Conservation (phyloP, 768 basidiomycete genomes). For the Mycena kentingensis region DNA sequence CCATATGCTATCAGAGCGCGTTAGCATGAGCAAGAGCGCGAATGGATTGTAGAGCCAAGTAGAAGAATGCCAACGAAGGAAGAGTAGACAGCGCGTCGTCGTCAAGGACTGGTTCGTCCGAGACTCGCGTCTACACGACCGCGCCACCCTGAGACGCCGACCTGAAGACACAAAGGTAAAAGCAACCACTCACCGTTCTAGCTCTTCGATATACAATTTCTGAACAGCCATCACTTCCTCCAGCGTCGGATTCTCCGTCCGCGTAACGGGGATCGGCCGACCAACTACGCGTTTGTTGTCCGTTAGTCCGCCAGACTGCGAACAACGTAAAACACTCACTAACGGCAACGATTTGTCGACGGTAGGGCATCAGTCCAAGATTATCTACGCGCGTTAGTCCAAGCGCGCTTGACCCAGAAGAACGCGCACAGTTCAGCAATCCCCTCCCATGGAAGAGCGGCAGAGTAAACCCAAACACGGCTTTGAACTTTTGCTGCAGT, state of each 20-base stretch:
- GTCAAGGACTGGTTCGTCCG: no score
- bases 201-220: constrained; percentile 85
- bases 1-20: constrained; percentile 75
- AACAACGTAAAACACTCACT: no score
- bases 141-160: no score
- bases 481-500: constrained; percentile 90
- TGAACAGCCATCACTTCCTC: constrained; percentile 83
- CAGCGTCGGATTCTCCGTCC: constrained; percentile 77
- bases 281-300: no score
- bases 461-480: constrained; percentile 90
- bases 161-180: no score
- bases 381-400: constrained; percentile 60
- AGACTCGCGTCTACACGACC: no score
- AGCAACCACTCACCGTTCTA: constrained; percentile 66
- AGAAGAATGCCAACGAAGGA: constrained; percentile 3
- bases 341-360: constrained; percentile 93
- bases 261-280: constrained; percentile 77
- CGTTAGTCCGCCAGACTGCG: no score
- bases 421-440: constrained; percentile 82
- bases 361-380: constrained; percentile 92
- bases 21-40: background rate
- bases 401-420: background rate
- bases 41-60: background rate
- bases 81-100: background rate
- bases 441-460: constrained; percentile 98